Base-by-base conservation (phyloP, 306 rosid species). In the Gastrolobium villosum region DNA sequence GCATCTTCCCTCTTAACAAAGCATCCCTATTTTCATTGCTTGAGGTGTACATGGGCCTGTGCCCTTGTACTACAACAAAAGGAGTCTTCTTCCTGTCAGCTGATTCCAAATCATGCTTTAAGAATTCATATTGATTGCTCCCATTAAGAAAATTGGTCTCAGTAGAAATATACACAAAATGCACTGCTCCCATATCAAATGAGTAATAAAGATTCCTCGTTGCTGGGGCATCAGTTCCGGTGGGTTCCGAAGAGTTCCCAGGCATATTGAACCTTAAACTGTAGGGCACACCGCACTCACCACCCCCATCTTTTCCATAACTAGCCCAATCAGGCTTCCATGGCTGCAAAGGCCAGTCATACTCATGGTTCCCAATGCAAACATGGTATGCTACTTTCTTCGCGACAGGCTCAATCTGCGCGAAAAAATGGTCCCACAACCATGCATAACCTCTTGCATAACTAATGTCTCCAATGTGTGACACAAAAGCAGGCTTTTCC, bases 251-350 rank as follows among this genome's bases (percentile, higher is more conserved):
- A 72, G 96, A 92, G 84, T 87, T 88, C 64, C 98, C 99, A 6
- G 98, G 99, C 99, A 95, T 95, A 81, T 85, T 84, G 85, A 95
- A 95, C 92, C 80, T 88, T 10, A 91, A 80, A 86, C 98, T 92
- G 52, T 91, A 95, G 14, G 98, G 99, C 41, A 95, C 91, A 56
- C 98, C 98, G 31, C 99, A 95, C 82, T 95, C 99, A 43, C 99
- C 99, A 62, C 99, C 98, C 28, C 99, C 96, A 35, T 95, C 99
- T 72, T 57, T 92, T 69, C 94, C 91, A 31, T 95, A 95, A 70
- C 56, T 74, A 1, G 99, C 75, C 98, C 98, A 93, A 9, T 85
- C 89, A 4, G 98, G 97, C 76, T 86, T 93, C 89, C 89, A 93
- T 3, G 98, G 96, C 86, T 95, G 98, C 55, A 44, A 65, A 36